Evolutionary conservation across 176 grass and related monocot genomes (phyloP), one percentile per base, ranked within the genome.

Genomic region (Oryza glaberrima): DNA sequence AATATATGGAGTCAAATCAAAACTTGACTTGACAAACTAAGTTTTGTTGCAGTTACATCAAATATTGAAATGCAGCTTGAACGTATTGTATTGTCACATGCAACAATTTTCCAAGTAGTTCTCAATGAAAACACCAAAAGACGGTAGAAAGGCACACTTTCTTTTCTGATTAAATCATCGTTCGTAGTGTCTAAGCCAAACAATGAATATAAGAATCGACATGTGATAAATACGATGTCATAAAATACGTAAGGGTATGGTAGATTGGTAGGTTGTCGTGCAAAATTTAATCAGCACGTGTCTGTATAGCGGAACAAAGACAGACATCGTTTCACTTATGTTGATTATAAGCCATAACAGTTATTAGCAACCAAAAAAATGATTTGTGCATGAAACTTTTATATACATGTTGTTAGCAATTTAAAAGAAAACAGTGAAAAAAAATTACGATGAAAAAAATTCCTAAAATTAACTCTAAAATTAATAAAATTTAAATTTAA

Each of bases 111-210:
- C 36, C 22, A 54, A 77, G 49, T 61, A 86, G 5, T 46, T 45
- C 81, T 58, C 73, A 58, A 20, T 1, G 47, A 34, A 75, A 56
- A 75, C 6, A 51, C 72, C 22, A 34, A 56, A 75, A 58, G 20
- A 76, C 13, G 49, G 61, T 76, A 41, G 43, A 79, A n/a, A 86
- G 19, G 79, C 74, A 63, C 22, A 10, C 25, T 83, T 68, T 2
- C 12, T 51, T 77, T 77, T 81, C 78, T 82, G 35, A 78, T 43
- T 58, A 78, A 82, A 58, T 70, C 25, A 78, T 11, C 58, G 73
- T 78, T 77, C 88, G 16, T 86, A 73, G 83, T 90, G 67, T 90
- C 56, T 68, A 90, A 78, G 88, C 73, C 67, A 90, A 90, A 82
- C 67, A 60, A 86, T 16, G 56, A 82, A 82, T 81, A 77, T 72